Evolutionary conservation across 768 basidiomycete genomes (phyloP), one percentile per base, ranked within the genome.

Genomic region (Pilatotrama ljubarskyi): DNA sequence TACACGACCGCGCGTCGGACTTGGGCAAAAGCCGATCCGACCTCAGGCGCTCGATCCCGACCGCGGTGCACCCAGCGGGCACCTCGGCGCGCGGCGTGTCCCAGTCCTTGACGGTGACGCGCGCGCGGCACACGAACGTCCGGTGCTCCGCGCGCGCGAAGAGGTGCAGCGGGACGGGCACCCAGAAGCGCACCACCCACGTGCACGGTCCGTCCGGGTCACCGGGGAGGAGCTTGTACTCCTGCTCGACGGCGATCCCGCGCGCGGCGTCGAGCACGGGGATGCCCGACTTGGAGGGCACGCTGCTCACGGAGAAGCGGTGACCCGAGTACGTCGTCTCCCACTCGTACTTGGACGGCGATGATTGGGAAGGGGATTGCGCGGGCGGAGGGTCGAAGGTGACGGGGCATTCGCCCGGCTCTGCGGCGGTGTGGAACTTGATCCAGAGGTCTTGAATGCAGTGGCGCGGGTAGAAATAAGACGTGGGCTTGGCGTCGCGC

Each of bases 111-210:
- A 65, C 59, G 1, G 51, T 46, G 36, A 80, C 70, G n/a, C 66
- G 66, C 14, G 75, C 74, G 3, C 69, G 65, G 18, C 83, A 56
- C 36, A 67, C 67, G 64, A 84, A 83, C 43, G 70, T 66, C 17
- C 78, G 71, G 44, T 78, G 79, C 61, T 82, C 82, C 52, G 73
- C 71, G 69, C 77, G 79, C 24, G 73, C 69, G 59, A 84, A 83
- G 22, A 84, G 59, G n/a, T 68, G 60, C 7, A 78, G 73, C 7
- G 82, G 81, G 26, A 84, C 70, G 0, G 83, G 83, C 9, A 82
- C 72, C 73, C 76, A 81, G 61, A 78, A 74, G 42, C 75, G 72
- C 61, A 77, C 66, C 32, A 61, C 67, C 75, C 74, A 77, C 36
- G 71, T 74, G 36, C 43, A 47, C 37, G 57, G 43, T 26, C 59